Percentiles rank a stretch among this genome's conserved stretches.
These are phyloP conservation scores for Symmetrospora coprosmae DNA, from an alignment of 768 basidiomycete genomes.

Conservation along the genomic window DNA sequence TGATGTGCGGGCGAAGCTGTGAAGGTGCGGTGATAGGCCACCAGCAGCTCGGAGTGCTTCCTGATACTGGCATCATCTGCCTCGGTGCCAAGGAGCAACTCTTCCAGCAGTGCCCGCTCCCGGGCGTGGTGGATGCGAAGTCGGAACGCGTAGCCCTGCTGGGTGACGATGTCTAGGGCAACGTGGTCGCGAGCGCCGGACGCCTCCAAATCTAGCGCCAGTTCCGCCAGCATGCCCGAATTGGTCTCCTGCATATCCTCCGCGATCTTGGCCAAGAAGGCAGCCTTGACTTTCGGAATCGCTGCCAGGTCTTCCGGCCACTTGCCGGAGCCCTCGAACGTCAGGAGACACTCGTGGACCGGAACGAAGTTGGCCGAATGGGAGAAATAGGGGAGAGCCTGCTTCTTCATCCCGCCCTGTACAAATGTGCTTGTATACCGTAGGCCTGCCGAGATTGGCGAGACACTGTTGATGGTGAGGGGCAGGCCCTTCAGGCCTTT, in stretches of 20 bases:
- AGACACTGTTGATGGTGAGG: conserved; percentile 59
- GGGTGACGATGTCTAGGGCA: conserved; percentile 59
- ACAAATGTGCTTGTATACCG: conserved; percentile 68
- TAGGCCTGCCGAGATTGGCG: conserved; percentile 56
- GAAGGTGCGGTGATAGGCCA: conserved; percentile 57
- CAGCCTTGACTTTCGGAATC: conserved; percentile 85
- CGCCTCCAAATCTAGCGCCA: conserved; percentile 45
- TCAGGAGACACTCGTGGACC: conserved; percentile 58
- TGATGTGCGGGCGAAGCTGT: conserved; percentile 73
- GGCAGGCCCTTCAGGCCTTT: conserved; percentile 63
- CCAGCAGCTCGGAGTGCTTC: conserved; percentile 43
- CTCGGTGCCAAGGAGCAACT: conserved; percentile 37
- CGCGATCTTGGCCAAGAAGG: conserved; percentile 72
- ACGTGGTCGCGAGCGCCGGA: conserved; percentile 56
- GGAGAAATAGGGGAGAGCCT: conserved; percentile 18
- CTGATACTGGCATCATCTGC: neutral
- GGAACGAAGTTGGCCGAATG: conserved; percentile 52
- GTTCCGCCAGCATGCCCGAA: conserved; percentile 40
- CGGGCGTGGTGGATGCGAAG: conserved; percentile 74
- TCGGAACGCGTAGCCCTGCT: conserved; percentile 74
- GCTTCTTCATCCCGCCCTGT: conserved; percentile 46
- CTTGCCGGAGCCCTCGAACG: conserved; percentile 78
- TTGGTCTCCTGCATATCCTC: conserved; percentile 47
- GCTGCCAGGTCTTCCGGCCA: conserved; percentile 93
- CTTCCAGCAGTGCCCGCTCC: conserved; percentile 63